phyloP scores from a whole-genome alignment of 2,329 filamentous ascomycete genomes.

The Sordariomycetes sp. region DNA sequence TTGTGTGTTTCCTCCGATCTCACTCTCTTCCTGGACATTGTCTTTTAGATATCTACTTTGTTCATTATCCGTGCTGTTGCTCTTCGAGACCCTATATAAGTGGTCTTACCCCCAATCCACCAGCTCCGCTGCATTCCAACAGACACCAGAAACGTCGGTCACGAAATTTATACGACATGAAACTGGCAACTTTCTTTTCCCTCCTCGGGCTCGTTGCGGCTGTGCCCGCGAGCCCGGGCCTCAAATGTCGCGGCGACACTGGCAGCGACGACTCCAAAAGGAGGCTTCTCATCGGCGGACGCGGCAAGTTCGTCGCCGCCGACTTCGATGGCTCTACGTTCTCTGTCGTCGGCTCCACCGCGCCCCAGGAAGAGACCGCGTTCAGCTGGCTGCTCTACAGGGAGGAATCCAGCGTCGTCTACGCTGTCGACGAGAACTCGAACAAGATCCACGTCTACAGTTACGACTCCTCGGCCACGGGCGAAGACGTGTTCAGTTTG shows the following conservation, averaged over 20 bases:
- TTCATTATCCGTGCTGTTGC: neutral
- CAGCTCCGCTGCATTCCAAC: neutral
- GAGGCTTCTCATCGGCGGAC: constrained; percentile 29
- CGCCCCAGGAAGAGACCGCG: constrained; percentile 14
- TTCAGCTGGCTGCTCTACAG: constrained; percentile 34
- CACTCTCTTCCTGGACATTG: neutral
- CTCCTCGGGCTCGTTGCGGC: neutral
- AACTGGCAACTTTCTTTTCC: neutral
- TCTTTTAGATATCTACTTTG: no score
- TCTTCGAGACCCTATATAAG: neutral
- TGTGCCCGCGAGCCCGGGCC: neutral
- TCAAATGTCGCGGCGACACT: neutral
- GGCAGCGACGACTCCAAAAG: neutral
- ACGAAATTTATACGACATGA: neutral
- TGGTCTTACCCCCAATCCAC: neutral
- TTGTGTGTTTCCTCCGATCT: neutral
- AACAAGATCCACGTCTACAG: constrained; percentile 22
- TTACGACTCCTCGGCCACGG: neutral
- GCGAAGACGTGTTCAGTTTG: neutral
- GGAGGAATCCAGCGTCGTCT: constrained; percentile 26
- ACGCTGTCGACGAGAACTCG: constrained; percentile 36
- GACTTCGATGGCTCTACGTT: constrained; percentile 29
- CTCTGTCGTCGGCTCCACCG: constrained; percentile 16
- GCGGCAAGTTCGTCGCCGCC: constrained; percentile 26
- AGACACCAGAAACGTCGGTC: neutral